These are phyloP conservation scores for Trematosphaeria pertusa DNA, from an alignment of 2,329 filamentous ascomycete species.

Conservation along the genomic window DNA sequence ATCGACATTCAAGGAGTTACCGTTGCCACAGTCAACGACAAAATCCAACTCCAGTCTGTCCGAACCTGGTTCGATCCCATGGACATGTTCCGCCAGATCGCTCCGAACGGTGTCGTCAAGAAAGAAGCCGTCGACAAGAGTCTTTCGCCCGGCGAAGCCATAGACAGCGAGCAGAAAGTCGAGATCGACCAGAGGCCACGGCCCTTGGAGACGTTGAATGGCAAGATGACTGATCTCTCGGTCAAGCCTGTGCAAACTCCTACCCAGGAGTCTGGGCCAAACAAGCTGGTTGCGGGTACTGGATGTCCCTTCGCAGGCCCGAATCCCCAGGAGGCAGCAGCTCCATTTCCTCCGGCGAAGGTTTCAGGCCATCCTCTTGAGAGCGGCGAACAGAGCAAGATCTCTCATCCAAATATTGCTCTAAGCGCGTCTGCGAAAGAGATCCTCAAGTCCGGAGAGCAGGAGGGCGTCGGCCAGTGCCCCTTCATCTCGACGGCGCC, in stretches of 20 bases:
- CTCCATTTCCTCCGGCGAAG: conserved; percentile 9
- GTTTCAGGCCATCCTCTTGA: conserved; percentile 12
- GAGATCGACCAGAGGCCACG: conserved; percentile 18
- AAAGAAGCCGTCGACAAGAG: conserved; percentile 50
- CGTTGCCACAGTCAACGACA: conserved; percentile 67
- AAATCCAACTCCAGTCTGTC: conserved; percentile 63
- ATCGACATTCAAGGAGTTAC: conserved; percentile 71
- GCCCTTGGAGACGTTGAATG: conserved; percentile 15
- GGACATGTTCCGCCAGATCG: conserved; percentile 72
- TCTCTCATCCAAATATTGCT: conserved; percentile 32
- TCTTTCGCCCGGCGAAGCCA: conserved; percentile 35
- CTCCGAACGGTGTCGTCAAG: conserved; percentile 56
- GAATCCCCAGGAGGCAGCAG: conserved; percentile 9
- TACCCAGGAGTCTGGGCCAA: not conserved
- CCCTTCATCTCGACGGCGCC: conserved; percentile 40
- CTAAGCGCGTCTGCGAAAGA: conserved; percentile 28
- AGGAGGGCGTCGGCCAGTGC: conserved; percentile 46
- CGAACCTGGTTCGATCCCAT: conserved; percentile 72
- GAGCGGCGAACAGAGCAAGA: too few species aligned
- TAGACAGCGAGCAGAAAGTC: conserved; percentile 24
- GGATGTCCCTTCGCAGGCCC: conserved; percentile 18
- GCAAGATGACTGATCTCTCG: conserved; percentile 10
- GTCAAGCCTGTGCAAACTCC: not conserved
- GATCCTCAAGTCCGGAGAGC: conserved; percentile 35
- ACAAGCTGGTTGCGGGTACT: conserved; percentile 9